These are phyloP conservation scores for Fagopyrum homotropicum DNA, from an alignment of 148 eudicot genomes.

Conservation along the genomic window DNA sequence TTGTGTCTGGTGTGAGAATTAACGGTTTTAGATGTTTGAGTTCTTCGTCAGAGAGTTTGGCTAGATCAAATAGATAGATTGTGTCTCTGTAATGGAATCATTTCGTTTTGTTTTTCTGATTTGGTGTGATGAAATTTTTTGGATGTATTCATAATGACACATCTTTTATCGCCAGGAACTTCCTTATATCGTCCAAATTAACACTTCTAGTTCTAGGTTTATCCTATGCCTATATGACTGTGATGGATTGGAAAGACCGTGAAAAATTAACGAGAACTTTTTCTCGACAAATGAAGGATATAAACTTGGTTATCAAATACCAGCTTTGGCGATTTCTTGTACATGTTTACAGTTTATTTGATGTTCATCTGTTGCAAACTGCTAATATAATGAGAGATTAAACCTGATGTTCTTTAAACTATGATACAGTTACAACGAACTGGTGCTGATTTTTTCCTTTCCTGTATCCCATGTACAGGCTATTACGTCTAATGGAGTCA, in stretches of 20 bases:
- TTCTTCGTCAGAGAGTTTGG: not conserved
- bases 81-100: not conserved
- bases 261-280: not conserved
- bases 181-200: not conserved
- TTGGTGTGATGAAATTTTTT: not conserved
- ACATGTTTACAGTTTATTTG: not conserved
- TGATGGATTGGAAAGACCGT: not conserved
- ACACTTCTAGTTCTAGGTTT: not conserved
- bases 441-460: not conserved
- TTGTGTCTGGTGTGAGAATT: not conserved
- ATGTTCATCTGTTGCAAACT: not conserved
- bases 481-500: slow-evolving; percentile 61
- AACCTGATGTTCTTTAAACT: not conserved
- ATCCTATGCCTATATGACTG: not conserved
- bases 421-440: not conserved
- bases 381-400: not conserved
- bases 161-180: not conserved
- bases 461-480: slow-evolving; percentile 30
- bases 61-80: not conserved
- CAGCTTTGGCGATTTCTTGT: not conserved
- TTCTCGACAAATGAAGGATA: not conserved
- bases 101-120: not conserved
- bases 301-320: not conserved
- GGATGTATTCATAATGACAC: not conserved
- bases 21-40: not conserved